Conservation (phyloP, 768 basidiomycete species). For the Mycena amicta region DNA sequence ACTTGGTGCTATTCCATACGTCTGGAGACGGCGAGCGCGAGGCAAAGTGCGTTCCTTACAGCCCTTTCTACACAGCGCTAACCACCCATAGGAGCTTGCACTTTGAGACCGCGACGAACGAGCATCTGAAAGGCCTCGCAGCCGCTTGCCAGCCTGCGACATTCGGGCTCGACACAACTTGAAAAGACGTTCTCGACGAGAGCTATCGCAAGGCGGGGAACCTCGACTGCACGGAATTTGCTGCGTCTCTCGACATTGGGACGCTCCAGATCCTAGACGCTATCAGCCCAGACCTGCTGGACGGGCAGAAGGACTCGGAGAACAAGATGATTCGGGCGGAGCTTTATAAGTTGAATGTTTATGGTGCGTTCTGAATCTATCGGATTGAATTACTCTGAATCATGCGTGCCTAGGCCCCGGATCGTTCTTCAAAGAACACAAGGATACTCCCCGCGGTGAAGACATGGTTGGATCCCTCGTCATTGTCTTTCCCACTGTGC, state of each 20-base stretch:
- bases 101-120: constrained; percentile 1
- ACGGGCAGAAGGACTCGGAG: constrained; percentile 14
- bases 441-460: constrained; percentile 33
- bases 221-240: constrained; percentile 32
- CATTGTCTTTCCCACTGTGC: constrained; percentile 37
- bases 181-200: constrained; percentile 34
- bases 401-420: constrained; percentile 24
- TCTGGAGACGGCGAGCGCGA: not conserved
- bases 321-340: constrained; percentile 27
- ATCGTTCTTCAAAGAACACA: constrained; percentile 43
- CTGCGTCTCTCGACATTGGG: constrained; percentile 29
- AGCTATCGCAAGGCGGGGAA: constrained; percentile 35
- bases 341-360: no score
- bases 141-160: constrained; percentile 30
- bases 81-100: no score
- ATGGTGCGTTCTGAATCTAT: constrained; percentile 28
- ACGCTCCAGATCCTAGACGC: constrained; percentile 29
- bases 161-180: constrained; percentile 30
- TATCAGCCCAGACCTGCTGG: constrained; percentile 25
- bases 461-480: constrained; percentile 44
- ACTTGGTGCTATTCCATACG: not conserved
- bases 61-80: not conserved
- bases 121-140: constrained; percentile 23
- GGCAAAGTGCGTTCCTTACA: not conserved
- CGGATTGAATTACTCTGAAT: not conserved